phyloP scores from a whole-genome alignment of 2,329 filamentous ascomycete genomes.

The Phyllosticta capitalensis region DNA sequence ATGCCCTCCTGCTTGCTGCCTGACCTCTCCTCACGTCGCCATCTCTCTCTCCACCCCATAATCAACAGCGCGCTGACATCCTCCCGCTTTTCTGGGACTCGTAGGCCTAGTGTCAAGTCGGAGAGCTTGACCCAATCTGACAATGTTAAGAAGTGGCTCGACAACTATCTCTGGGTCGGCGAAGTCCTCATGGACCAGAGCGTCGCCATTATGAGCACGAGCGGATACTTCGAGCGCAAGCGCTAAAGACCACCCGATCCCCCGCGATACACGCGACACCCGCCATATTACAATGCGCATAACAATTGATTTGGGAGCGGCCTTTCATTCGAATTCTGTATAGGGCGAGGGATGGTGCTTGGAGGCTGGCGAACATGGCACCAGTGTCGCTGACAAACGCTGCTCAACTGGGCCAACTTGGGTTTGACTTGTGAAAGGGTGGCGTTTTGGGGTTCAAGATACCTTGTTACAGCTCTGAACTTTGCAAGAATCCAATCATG shows the following conservation, averaged over 20 bases:
- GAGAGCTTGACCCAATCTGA: conserved; percentile 78
- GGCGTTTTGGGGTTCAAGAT: not conserved
- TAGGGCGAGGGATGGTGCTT: not conserved
- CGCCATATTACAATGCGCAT: not conserved
- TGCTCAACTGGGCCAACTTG: not conserved
- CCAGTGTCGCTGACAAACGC: not conserved
- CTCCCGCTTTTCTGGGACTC: conserved; percentile 31
- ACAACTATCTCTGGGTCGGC: conserved; percentile 86
- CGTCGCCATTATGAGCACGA: conserved; percentile 80
- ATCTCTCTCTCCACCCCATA: conserved; percentile 3
- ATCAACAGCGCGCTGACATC: conserved; percentile 34
- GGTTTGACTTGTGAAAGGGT: not conserved
- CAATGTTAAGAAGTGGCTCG: conserved; percentile 77
- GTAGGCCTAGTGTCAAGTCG: conserved; percentile 71
- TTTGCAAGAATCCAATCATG: not conserved
- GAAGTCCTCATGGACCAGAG: conserved; percentile 99
- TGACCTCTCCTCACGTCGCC: conserved; percentile 11
- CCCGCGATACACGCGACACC: not conserved
- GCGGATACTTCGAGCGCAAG: conserved; percentile 83
- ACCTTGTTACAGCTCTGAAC: not conserved
- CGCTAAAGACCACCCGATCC: conserved; percentile 39
- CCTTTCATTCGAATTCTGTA: not conserved
- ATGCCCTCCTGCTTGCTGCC: conserved; percentile 40
- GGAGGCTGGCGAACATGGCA: not conserved
- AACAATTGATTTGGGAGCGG: not conserved